A percentile compares a stretch with the other conserved stretches of the same genome.
phyloP scores from a whole-genome alignment of 2,329 filamentous ascomycete species.

The Aspergillus texensis region DNA sequence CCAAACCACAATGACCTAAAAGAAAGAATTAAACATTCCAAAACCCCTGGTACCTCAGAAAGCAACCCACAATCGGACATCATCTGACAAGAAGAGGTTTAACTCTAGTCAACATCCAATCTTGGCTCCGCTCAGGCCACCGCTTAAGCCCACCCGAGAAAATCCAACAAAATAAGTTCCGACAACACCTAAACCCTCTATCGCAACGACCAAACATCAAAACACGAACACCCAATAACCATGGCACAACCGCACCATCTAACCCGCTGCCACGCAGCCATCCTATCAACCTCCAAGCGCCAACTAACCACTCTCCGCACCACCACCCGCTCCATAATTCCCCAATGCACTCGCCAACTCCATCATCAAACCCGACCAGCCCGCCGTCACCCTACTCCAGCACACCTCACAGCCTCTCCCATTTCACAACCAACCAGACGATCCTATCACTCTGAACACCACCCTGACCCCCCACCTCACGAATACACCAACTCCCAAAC shows the following conservation, averaged over 20 bases:
- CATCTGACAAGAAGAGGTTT: not conserved
- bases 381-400: not conserved
- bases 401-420: not conserved
- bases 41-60: not conserved
- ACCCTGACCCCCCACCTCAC: slow-evolving; percentile 56
- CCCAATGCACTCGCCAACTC: not conserved
- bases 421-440: slow-evolving; percentile 25
- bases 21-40: not conserved
- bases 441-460: slow-evolving; percentile 74
- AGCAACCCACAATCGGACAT: not conserved
- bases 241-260: not conserved
- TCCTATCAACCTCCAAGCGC: not conserved
- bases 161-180: not conserved
- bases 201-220: not conserved
- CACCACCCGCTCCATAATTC: not conserved
- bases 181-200: not conserved
- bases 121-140: slow-evolving; percentile 24
- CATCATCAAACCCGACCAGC: not conserved
- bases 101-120: not conserved
- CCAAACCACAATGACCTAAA: not conserved
- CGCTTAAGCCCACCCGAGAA: slow-evolving; percentile 17
- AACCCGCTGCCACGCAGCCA: not conserved
- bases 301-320: not conserved
- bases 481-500: slow-evolving; percentile 69
- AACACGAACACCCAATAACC: not conserved